phyloP scores from a whole-genome alignment of 495 filamentous ascomycete species.

The Coniosporium apollinis region DNA sequence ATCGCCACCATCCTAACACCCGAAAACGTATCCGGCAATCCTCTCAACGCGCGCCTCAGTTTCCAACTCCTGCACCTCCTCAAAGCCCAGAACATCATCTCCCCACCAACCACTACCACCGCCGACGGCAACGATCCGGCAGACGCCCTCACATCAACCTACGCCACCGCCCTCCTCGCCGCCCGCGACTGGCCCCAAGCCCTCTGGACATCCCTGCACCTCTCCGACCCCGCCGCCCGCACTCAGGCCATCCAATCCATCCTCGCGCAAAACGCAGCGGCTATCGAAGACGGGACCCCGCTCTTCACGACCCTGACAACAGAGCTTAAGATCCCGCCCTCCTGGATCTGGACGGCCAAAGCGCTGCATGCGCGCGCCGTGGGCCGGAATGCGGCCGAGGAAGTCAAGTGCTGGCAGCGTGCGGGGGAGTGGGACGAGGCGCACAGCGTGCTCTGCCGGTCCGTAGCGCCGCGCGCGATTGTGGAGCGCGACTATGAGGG shows the following conservation, averaged over 20 bases:
- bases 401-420: slow-evolving; percentile 59
- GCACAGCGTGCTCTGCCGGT: slow-evolving; percentile 58
- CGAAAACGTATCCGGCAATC: slow-evolving; percentile 43
- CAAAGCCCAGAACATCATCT: slow-evolving; percentile 14
- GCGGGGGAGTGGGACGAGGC: slow-evolving; percentile 65
- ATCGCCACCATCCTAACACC: slow-evolving; percentile 41
- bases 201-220: slow-evolving; percentile 60
- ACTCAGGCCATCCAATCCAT: slow-evolving; percentile 49
- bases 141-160: slow-evolving; percentile 51
- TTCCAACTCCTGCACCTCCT: slow-evolving; percentile 62
- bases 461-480: slow-evolving; percentile 62
- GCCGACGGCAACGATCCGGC: slow-evolving; percentile 26
- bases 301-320: slow-evolving; percentile 40
- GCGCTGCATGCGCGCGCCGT: slow-evolving; percentile 61
- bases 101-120: slow-evolving; percentile 31
- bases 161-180: slow-evolving; percentile 55
- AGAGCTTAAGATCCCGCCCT: slow-evolving; percentile 47
- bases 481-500: slow-evolving; percentile 58
- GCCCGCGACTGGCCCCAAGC: slow-evolving; percentile 49
- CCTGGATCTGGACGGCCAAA: slow-evolving; percentile 78
- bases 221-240: slow-evolving; percentile 45
- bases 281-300: slow-evolving; percentile 31
- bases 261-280: slow-evolving; percentile 36
- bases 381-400: slow-evolving; percentile 41
- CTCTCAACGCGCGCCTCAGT: slow-evolving; percentile 53